These are phyloP conservation scores for Trichoderma cornu-damae DNA, from an alignment of 2,329 filamentous ascomycete species.

Conservation along the genomic window DNA sequence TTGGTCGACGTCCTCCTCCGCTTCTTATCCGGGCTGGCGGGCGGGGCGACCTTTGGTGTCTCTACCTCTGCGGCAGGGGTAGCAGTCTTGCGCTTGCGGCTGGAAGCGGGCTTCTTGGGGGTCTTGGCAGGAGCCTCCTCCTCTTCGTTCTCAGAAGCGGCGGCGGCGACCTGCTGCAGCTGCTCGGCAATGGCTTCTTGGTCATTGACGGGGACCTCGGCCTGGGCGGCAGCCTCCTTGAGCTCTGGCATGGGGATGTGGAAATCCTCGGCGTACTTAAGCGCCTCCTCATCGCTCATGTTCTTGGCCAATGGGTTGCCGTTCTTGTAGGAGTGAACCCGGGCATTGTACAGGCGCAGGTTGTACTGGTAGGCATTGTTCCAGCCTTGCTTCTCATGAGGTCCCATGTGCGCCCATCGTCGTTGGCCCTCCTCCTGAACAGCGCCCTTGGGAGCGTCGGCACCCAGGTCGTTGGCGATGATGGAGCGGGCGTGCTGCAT, in stretches of 20 bases:
- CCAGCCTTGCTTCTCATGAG: slow-evolving; percentile 66
- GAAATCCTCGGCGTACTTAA: slow-evolving; percentile 55
- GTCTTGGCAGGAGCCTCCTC: slow-evolving; percentile 49
- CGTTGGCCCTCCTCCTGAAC: slow-evolving; percentile 83
- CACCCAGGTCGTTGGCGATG: slow-evolving; percentile 72
- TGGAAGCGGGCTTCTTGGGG: slow-evolving; percentile 49
- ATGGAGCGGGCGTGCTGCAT: slow-evolving; percentile 81
- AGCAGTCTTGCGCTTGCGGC: slow-evolving; percentile 54
- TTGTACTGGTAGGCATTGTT: slow-evolving; percentile 65
- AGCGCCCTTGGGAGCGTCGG: slow-evolving; percentile 74
- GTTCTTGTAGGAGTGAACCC: slow-evolving; percentile 59
- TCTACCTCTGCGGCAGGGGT: slow-evolving; percentile 39
- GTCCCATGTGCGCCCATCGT: slow-evolving; percentile 75
- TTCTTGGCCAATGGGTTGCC: slow-evolving; percentile 54
- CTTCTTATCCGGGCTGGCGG: slow-evolving; percentile 59
- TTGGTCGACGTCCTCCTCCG: slow-evolving; percentile 54
- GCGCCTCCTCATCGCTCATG: slow-evolving; percentile 57
- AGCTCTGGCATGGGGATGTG: slow-evolving; percentile 49
- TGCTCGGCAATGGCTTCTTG: slow-evolving; percentile 57
- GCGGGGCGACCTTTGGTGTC: slow-evolving; percentile 38
- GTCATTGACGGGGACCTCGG: slow-evolving; percentile 37
- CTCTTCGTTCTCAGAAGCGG: slow-evolving; percentile 38
- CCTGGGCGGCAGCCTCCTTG: slow-evolving; percentile 38
- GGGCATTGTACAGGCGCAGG: slow-evolving; percentile 59
- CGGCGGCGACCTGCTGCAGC: slow-evolving; percentile 42